A percentile compares a stretch with the other conserved stretches of the same genome.
Evolutionary conservation across 306 rosid genomes (phyloP).

Genomic region (Calophaca sinica): DNA sequence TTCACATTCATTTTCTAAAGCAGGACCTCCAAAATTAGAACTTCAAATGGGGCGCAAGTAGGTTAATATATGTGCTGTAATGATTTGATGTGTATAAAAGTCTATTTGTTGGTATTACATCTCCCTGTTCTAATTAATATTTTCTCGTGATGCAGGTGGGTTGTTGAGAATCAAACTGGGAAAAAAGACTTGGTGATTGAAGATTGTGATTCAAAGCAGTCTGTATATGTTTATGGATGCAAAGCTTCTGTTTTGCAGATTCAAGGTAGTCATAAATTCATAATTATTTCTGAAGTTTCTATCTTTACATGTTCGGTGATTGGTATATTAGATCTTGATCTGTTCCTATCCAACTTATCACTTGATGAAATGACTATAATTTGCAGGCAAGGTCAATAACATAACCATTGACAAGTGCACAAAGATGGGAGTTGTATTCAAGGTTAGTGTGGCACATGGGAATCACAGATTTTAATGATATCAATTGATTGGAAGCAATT

Average conservation of each 20-base stretch:
- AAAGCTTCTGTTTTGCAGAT: slow-evolving; percentile 87
- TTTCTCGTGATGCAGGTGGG: slow-evolving; percentile 68
- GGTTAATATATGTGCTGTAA: slow-evolving; percentile 42
- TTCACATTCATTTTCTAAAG: slow-evolving; percentile 61
- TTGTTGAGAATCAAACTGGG: slow-evolving; percentile 90
- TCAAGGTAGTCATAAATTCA: slow-evolving; percentile 60
- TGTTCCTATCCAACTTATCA: no score
- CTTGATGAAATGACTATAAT: no score
- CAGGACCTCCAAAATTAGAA: slow-evolving; percentile 86
- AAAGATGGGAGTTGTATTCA: no score
- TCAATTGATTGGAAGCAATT: no score
- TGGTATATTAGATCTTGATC: no score
- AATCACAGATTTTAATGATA: no score
- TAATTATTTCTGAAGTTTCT: no score
- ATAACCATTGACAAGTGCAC: no score
- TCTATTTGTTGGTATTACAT: slow-evolving; percentile 15
- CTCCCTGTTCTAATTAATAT: slow-evolving; percentile 4
- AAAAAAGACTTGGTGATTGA: slow-evolving; percentile 75
- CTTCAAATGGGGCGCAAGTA: slow-evolving; percentile 98
- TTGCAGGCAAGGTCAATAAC: no score
- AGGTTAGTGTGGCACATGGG: no score
- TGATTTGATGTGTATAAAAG: neutral
- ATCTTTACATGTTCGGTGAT: no score
- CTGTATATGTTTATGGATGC: slow-evolving; percentile 90
- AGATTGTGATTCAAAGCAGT: slow-evolving; percentile 90